Percentiles rank a stretch among this genome's conserved stretches.
Evolutionary conservation across 768 basidiomycete species (phyloP).

Genomic region (Pisolithus marmoratus): DNA sequence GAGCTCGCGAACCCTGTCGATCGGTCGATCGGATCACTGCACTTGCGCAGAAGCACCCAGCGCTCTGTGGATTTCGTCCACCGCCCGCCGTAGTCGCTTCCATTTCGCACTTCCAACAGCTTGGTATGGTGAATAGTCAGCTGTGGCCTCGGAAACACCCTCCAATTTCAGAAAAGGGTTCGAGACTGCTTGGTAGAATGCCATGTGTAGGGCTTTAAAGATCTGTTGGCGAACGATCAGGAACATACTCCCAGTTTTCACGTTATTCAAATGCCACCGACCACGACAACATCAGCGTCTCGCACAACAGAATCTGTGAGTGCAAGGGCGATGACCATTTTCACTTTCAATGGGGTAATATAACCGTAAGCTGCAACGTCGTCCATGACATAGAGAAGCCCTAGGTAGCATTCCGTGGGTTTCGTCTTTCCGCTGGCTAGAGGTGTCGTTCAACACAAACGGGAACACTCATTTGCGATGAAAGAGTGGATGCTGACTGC

Average conservation of each 20-base stretch:
- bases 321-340: slow-evolving; percentile 77
- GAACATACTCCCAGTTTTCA: not conserved
- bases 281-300: slow-evolving; percentile 73
- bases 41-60: slow-evolving; percentile 36
- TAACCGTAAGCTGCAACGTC: slow-evolving; percentile 92
- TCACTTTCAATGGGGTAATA: slow-evolving; percentile 81
- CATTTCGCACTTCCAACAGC: slow-evolving; percentile 60
- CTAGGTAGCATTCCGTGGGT: slow-evolving; percentile 74
- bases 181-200: slow-evolving; percentile 75
- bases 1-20: slow-evolving; percentile 22
- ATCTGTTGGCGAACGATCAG: slow-evolving; percentile 40
- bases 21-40: not conserved
- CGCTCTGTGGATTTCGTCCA: slow-evolving; percentile 70
- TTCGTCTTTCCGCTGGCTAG: slow-evolving; percentile 43
- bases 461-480: not conserved
- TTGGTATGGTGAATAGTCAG: slow-evolving; percentile 52
- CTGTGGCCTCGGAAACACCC: slow-evolving; percentile 37
- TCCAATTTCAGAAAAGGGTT: slow-evolving; percentile 83
- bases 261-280: slow-evolving; percentile 29
- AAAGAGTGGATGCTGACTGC: slow-evolving; percentile 48
- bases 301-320: slow-evolving; percentile 76
- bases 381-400: slow-evolving; percentile 85
- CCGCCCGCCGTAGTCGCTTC: slow-evolving; percentile 60
- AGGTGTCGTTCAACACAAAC: slow-evolving; percentile 1
- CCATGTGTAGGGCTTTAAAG: slow-evolving; percentile 85